phyloP scores from a whole-genome alignment of 2,329 filamentous ascomycete species.

The Didymella glomerata region DNA sequence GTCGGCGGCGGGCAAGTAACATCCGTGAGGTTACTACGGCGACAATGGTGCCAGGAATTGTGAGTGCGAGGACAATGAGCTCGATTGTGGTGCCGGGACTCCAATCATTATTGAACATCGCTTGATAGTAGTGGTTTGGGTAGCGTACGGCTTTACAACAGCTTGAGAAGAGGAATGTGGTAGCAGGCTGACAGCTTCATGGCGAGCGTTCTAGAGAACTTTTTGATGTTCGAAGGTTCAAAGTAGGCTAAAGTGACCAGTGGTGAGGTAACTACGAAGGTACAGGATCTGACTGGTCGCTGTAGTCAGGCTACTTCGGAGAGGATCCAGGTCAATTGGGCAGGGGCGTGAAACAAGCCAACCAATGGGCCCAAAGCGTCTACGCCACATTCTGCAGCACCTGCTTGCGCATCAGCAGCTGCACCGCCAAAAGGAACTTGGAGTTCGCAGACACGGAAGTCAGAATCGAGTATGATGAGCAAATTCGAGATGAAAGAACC shows the following conservation, averaged over 20 bases:
- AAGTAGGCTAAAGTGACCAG: conserved; percentile 46
- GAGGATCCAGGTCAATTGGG: conserved; percentile 42
- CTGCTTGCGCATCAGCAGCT: no score
- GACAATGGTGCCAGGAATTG: not conserved
- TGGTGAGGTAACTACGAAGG: conserved; percentile 41
- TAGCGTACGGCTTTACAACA: no score
- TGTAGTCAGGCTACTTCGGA: conserved; percentile 48
- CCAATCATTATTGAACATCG: not conserved
- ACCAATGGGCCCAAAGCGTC: conserved; percentile 51
- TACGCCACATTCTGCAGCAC: no score
- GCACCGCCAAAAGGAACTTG: no score
- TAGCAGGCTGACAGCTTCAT: no score
- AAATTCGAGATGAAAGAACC: no score
- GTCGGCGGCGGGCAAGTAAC: not conserved
- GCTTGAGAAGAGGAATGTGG: no score
- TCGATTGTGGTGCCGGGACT: not conserved
- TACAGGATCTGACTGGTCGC: conserved; percentile 50
- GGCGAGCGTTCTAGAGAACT: no score
- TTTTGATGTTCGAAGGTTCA: no score
- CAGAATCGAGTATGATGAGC: no score
- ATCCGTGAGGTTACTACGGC: not conserved
- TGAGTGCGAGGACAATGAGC: not conserved
- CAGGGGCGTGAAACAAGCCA: conserved; percentile 52
- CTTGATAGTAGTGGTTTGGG: no score
- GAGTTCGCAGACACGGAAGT: no score